Base-by-base conservation (phyloP, 148 eudicot genomes). In the Dianthus caryophyllus region DNA sequence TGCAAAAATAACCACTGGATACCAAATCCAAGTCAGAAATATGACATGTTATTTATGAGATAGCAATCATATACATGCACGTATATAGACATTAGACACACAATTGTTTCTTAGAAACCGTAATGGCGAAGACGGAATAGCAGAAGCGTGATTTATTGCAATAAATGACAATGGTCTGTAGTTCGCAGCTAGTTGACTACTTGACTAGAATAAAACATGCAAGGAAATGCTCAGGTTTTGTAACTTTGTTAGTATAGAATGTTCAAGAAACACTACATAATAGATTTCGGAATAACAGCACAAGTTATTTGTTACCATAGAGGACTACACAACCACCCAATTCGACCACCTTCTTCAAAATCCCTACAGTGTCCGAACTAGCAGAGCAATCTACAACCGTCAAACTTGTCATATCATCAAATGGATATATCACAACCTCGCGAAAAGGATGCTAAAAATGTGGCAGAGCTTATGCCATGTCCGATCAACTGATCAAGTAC, bases 361-460 rank as follows among this genome's bases (percentile, higher is more conserved):
- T 65, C 73, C 61, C 81, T 65, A 79, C 56, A 20, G 96, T 94
- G 61, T 88, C 90, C 59, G 92, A 78, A 82, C 97, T 94, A 64
- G 97, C 98, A 66, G 98, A 81, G 81, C 98, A 94, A 81, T 94
- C 98, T 48, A 88, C 83, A 59, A 90, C 64, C 39, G 78, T 81
- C 67, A 94, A 81, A 63, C 98, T 96, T 93, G 84, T 69, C 70
- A 63, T 27, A n/a, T n/a, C n/a, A 70, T 68, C 25, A 61, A 48
- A 55, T 61, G 47, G 22, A 59, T 30, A 69, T 13, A 16, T 39
- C 24, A 21, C 43, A 44, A 2, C 16, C 9, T 58, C 3, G 22
- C 25, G 30, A 12, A 47, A 26, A 2, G 33, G 20, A 36, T 15
- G 31, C 48, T 7, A 52, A 13, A 20, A 20, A 7, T 22, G 61